Base-by-base conservation (phyloP, 208 protist species). In the Angomonas deanei region DNA sequence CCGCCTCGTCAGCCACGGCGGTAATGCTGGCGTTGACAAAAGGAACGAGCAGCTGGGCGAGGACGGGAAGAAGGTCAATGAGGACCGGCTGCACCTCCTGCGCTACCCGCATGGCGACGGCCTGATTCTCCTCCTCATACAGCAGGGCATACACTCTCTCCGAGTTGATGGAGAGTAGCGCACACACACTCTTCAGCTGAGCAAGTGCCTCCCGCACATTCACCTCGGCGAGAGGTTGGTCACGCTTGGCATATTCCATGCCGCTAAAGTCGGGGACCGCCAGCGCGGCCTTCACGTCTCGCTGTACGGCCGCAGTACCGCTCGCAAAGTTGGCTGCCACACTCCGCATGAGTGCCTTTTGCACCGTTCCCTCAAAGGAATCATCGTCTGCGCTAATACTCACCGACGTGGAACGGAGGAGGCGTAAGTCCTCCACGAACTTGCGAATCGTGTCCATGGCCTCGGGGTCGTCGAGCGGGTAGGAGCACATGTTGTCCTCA, bases 151-250 rank as follows among this genome's bases (percentile, higher is more conserved):
- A 65, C 10, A 77, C 76, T 15, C 72, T 49, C 64, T 74, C 63
- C 24, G 70, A 66, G 62, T 83, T 73, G 17, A 82, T 72, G 24
- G 76, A 66, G 33, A 94, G 79, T 57, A 94, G 63, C 19, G 88
- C 84, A 39, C 84, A 92, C 17, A 74, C 64, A 62, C 83, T 88
- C 64, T 94, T 94, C 28, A 92, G 71, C 71, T 89, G 78, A 21
- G 81, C 88, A 23, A 92, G 69, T 17, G 76, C 70, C 75, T 92
- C 83, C 0, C 77, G 73, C 32, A 94, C 55, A 64, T 76, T 73
- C 8, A 61, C 61, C 46, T 80, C 38, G 10, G 66, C 59, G 38
- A 91, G 49, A 24, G 72, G 62, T 19, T 72, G 66, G 34, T 56
- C 46, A 24, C 74, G 74, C 49, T 64, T 50, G 23, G 55, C 50